Conservation (phyloP, 768 basidiomycete species). For the Cyathus striatus region DNA sequence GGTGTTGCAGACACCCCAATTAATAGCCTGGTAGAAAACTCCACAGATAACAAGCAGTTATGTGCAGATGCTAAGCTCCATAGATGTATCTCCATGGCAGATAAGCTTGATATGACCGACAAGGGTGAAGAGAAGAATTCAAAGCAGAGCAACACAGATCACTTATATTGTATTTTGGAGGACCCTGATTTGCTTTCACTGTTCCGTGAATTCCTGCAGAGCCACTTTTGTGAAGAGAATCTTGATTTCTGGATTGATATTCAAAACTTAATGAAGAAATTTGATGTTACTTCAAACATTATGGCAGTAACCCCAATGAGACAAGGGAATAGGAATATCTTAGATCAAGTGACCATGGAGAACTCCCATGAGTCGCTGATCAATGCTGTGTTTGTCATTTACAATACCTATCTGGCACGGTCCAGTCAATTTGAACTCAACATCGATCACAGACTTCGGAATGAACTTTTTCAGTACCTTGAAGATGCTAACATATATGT, state of each 20-base stretch:
- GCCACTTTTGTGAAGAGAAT: slow-evolving; percentile 98
- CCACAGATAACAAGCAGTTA: slow-evolving; percentile 20
- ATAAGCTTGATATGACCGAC: slow-evolving; percentile 58
- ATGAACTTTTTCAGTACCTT: slow-evolving; percentile 90
- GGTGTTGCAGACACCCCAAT: slow-evolving; percentile 53
- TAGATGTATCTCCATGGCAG: slow-evolving; percentile 72
- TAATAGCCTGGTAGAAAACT: slow-evolving; percentile 47
- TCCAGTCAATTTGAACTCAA: slow-evolving; percentile 95
- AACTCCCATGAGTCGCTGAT: slow-evolving; percentile 93
- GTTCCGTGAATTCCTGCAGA: slow-evolving; percentile 91
- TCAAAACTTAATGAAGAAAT: slow-evolving; percentile 93
- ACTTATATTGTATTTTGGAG: slow-evolving; percentile 87
- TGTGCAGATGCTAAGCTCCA: slow-evolving; percentile 60
- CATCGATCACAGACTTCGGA: slow-evolving; percentile 94
- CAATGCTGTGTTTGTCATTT: slow-evolving; percentile 89
- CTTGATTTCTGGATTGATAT: slow-evolving; percentile 97
- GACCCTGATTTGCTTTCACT: slow-evolving; percentile 83
- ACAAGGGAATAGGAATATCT: slow-evolving; percentile 41
- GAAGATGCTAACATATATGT: slow-evolving; percentile 80
- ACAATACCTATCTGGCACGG: slow-evolving; percentile 93
- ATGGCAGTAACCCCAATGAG: slow-evolving; percentile 49
- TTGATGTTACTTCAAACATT: slow-evolving; percentile 91
- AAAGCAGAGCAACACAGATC: slow-evolving; percentile 91
- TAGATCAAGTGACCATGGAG: slow-evolving; percentile 90
- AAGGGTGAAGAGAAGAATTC: slow-evolving; percentile 47